Evolutionary conservation across 2,329 filamentous ascomycete species (phyloP), one percentile per base, ranked within the genome.

Genomic region (Alternaria novae-zelandiae): DNA sequence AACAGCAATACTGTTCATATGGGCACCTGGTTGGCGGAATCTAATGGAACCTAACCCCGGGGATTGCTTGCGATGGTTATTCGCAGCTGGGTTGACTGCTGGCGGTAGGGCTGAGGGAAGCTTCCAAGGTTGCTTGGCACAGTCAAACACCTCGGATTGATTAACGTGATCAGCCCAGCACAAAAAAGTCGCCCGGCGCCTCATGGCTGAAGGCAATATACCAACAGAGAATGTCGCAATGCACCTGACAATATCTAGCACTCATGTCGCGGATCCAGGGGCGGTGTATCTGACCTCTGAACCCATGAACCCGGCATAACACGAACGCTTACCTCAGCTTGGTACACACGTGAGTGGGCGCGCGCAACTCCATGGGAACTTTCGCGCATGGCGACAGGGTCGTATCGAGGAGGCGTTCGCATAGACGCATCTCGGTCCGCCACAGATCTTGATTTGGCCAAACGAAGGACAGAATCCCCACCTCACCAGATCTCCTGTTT

Each of bases 1-100:
- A 30, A 15, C 8, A 20, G n/a, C 6, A 50, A 30, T 17, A 32
- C 47, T 32, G 26, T 13, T 21, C 26, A 20, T 28, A 49, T 26
- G 3, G 45, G 4, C 12, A 8, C 8, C 12, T 28, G 23, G 15
- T 15, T 36, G 32, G n/a, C 7, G 15, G 8, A 36, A 36, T n/a
- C 15, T 36, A 36, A 36, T n/a, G 0, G n/a, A n/a, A 0, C 0
- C 2, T 15, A 36, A n/a, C 32, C 1, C 32, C 1, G 8, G 15
- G 15, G 7, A 36, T 0, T 36, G 7, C 13, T 1, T 12, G 45
- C n/a, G 49, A 51, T 51, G 5, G n/a, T 15, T 9, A 36, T 8
- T 41, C n/a, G 36, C 9, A 41, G 8, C 36, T 41, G 12, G 17
- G 32, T 36, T 36, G 32, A 23, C 21, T 36, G 28, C 21, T 15